Evolutionary conservation across 768 basidiomycete genomes (phyloP), one percentile per base, ranked within the genome.

Genomic region (Boletus rubescentipes): DNA sequence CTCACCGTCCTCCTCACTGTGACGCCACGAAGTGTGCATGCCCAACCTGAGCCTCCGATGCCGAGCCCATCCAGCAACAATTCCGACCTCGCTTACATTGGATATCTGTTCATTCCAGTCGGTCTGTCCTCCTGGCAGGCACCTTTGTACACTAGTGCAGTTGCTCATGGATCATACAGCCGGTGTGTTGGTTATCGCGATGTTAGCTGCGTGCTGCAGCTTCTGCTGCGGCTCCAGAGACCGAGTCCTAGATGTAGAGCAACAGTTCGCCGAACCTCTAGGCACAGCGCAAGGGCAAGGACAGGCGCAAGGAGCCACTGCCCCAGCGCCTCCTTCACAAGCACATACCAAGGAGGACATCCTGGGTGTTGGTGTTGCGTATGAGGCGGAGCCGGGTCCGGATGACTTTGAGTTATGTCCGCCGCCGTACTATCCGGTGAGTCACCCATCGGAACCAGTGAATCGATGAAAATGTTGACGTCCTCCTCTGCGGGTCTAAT

Each of bases 341-440:
- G 39, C 55, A 1, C 30, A n/a, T 3, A 32, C 12, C 2, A 56
- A 48, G 30, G 44, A 18, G 2, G 29, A 47, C 8, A 14, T 30
- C 5, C 5, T 29, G 14, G 23, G 30, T 29, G 30, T 16, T 8
- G 8, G 7, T 9, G 16, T 29, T 8, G 1, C n/a, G 4, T 20
- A 30, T 5, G 54, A 54, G 10, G 20, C n/a, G 16, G 55, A 48
- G 14, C 21, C 5, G 2, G 9, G 29, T 18, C 29, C 20, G 38
- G 36, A n/a, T 16, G 36, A 37, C 14, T 7, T 7, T 6, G 44
- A 45, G 20, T 20, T 14, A 12, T 2, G 3, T 9, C 54, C 56
- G 11, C 57, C 56, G 20, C 57, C 57, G 4, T 58, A 42, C 18
- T 58, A 51, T 51, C 57, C 45, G 11, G 57, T 58, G 16, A 43